Conservation (phyloP, 2,329 filamentous ascomycete species). For the Endoconidiophora polonica region DNA sequence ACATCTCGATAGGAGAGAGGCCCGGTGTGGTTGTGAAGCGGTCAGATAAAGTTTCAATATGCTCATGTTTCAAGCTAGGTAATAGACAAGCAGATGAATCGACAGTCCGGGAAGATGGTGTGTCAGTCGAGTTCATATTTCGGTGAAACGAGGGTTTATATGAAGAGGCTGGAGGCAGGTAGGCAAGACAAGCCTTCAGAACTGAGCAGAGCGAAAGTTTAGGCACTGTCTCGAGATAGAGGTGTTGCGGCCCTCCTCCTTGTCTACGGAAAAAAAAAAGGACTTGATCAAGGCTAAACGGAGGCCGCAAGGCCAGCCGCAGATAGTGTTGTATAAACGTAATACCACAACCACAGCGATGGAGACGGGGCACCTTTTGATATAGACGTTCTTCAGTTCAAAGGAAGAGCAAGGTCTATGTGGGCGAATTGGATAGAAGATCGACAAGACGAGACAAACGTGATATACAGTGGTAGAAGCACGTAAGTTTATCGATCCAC, state of each 20-base stretch:
- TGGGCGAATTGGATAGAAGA: no score
- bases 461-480: no score
- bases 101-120: not conserved
- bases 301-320: conserved; percentile 5
- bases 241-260: no score
- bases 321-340: not conserved
- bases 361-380: no score
- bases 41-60: not conserved
- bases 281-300: not conserved
- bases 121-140: conserved; percentile 1
- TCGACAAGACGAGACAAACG: no score
- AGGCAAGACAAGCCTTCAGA: not conserved
- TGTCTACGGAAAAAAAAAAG: no score
- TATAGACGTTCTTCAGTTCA: no score
- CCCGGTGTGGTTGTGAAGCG: not conserved
- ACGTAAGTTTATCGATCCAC: no score
- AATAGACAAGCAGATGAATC: not conserved
- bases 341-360: no score
- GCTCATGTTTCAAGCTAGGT: not conserved
- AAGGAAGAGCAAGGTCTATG: no score
- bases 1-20: not conserved
- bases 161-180: not conserved
- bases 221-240: not conserved
- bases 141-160: not conserved
- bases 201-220: not conserved